A percentile compares a stretch with the other conserved stretches of the same genome.
phyloP scores from a whole-genome alignment of 1,284 basidiomycete genomes.

The Trichosporon coremiiforme region DNA sequence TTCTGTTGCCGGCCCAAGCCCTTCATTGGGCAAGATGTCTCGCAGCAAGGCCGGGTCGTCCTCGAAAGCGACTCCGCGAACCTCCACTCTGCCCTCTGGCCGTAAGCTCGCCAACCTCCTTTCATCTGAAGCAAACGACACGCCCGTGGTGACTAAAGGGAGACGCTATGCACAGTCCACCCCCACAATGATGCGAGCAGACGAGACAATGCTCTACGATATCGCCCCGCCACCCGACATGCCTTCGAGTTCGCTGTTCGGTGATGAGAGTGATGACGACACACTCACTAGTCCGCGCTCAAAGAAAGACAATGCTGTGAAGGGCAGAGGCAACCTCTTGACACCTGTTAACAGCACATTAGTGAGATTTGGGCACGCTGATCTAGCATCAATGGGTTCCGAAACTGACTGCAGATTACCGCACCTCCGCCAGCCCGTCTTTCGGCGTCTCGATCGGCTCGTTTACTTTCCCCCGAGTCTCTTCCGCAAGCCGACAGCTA shows the following conservation, averaged over 20 bases:
- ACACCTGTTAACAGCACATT: constrained; percentile 43
- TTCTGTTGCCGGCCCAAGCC: background rate
- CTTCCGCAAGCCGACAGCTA: background rate
- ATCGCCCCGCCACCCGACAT: constrained; percentile 27
- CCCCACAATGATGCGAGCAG: constrained; percentile 11
- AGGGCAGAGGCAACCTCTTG: constrained; percentile 36
- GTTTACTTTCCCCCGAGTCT: constrained; percentile 8
- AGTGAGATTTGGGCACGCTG: constrained; percentile 25
- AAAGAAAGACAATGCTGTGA: constrained; percentile 12
- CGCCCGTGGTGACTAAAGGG: background rate
- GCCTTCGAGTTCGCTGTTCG: constrained; percentile 21
- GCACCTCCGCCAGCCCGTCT: background rate
- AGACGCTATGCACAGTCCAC: background rate
- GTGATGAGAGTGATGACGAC: constrained; percentile 24
- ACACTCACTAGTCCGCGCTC: background rate
- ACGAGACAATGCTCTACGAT: constrained; percentile 27
- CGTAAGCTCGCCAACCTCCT: constrained; percentile 9
- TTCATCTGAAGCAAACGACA: background rate
- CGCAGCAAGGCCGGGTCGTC: background rate
- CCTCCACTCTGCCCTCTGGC: background rate
- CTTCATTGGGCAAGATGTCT: background rate
- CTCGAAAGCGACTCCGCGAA: background rate
- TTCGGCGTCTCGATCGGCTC: background rate
- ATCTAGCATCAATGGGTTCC: background rate
- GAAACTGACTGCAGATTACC: background rate